Evolutionary conservation across 345 rosid species (phyloP), one percentile per base, ranked within the genome.

Genomic region (Gossypium thurberi): DNA sequence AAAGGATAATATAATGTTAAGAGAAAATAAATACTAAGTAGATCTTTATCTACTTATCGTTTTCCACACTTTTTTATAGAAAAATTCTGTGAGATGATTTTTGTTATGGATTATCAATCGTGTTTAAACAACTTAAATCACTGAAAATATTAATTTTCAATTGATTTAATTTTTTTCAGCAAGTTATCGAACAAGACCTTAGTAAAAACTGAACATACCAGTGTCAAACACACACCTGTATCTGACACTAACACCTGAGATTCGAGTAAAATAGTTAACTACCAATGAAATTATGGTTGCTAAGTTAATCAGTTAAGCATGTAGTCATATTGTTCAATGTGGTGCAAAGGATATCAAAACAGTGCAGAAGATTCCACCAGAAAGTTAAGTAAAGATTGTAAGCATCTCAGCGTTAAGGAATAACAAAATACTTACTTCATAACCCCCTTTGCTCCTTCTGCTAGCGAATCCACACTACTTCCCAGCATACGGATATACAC

Each of bases 401-500:
- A 64, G 43, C 52, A 28, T 66, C 33, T 33, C 33, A 51, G 17
- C 50, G 50, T 44, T 25, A 74, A 73, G 43, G 61, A 48, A 13
- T 9, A 67, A 50, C 25, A 18, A 1, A 64, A 4, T 4, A 71
- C 92, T 61, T 86, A 91, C 98, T 90, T 94, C 77, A 90, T 70
- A 74, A 90, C 72, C 70, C 98, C 97, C 79, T 67, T 87, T 64
- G 96, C 90, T 77, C 95, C 95, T 81, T 83, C 92, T 63, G 92
- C 95, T 89, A 94, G 78, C 57, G 97, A 85, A 86, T 90, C 98
- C 72, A 94, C 89, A 76, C 84, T 83, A 75, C 77, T 92, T 61
- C 98, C 98, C 57, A 94, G 92, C 97, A 94, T 90, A 6, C 93
- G 87, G 71, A 92, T 85, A 63, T 94, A 94, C 33, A 75, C 83